Conservation (phyloP, 2,329 filamentous ascomycete genomes). For the Aspergillus sp. region DNA sequence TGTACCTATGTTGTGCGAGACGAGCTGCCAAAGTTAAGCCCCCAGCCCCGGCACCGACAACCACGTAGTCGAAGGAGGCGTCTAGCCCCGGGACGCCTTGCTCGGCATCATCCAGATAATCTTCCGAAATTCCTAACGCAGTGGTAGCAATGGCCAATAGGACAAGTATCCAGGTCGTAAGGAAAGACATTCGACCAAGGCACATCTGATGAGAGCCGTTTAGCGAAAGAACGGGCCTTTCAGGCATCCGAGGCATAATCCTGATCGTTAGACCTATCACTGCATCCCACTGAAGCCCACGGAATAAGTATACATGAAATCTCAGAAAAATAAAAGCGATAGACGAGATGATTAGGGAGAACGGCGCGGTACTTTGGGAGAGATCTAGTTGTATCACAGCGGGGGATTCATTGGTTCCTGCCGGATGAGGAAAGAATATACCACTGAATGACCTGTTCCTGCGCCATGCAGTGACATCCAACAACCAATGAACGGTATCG, state of each 20-base stretch:
- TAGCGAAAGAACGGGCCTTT: neutral
- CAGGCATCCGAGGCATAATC: neutral
- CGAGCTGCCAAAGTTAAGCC: slow-evolving; percentile 51
- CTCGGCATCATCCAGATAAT: neutral
- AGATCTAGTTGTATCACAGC: neutral
- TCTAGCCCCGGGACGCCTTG: slow-evolving; percentile 14
- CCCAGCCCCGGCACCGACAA: slow-evolving; percentile 43
- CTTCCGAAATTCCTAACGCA: neutral
- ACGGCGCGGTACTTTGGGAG: neutral
- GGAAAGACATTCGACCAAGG: neutral
- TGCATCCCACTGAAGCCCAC: neutral
- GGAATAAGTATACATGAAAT: neutral
- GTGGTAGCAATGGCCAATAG: neutral
- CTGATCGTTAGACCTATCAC: neutral
- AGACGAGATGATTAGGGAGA: too few relatives aligned
- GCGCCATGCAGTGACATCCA: neutral
- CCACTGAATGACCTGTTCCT: neutral
- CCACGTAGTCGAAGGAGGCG: slow-evolving; percentile 33
- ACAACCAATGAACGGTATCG: neutral
- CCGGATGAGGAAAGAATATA: slow-evolving; percentile 14
- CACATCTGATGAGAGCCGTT: neutral
- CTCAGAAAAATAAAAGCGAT: neutral
- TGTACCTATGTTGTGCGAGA: slow-evolving; percentile 51
- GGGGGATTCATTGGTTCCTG: slow-evolving; percentile 7
- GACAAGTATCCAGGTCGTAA: neutral